Percentiles rank a stretch among this genome's conserved stretches.
phyloP scores from a whole-genome alignment of 768 basidiomycete genomes.

The Tylopilus subfusipes region DNA sequence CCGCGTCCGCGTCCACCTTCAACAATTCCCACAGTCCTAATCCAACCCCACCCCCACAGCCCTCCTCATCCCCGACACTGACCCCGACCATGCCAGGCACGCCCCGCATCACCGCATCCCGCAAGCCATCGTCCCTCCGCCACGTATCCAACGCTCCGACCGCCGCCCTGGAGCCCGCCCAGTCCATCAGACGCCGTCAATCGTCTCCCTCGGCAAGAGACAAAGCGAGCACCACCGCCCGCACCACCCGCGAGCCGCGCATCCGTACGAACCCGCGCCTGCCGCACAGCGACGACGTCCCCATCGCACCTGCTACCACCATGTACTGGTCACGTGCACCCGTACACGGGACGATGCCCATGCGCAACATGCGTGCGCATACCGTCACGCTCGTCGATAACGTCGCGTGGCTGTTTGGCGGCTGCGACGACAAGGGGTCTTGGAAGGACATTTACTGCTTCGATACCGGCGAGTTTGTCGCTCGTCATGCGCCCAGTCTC shows the following conservation, averaged over 20 bases:
- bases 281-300: constrained; percentile 57
- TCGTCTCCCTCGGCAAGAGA: constrained; percentile 32
- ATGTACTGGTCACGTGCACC: constrained; percentile 89
- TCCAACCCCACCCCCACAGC: background rate
- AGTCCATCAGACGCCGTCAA: constrained; percentile 23
- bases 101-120: constrained; percentile 24
- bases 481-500: no score
- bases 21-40: constrained; percentile 16
- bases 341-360: constrained; percentile 67
- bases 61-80: constrained; percentile 11
- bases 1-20: constrained; percentile 37
- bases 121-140: constrained; percentile 32
- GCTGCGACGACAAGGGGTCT: constrained; percentile 77
- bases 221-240: constrained; percentile 6
- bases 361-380: constrained; percentile 73
- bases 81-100: constrained; percentile 23
- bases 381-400: constrained; percentile 81
- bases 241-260: constrained; percentile 28
- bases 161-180: constrained; percentile 21
- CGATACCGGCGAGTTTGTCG: constrained; percentile 74
- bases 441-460: constrained; percentile 79
- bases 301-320: constrained; percentile 61
- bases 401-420: constrained; percentile 84
- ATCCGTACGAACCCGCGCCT: constrained; percentile 53
- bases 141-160: constrained; percentile 29